These are phyloP conservation scores for Pseudogymnoascus sp. DNA, from an alignment of 2,329 filamentous ascomycete species.

Conservation along the genomic window DNA sequence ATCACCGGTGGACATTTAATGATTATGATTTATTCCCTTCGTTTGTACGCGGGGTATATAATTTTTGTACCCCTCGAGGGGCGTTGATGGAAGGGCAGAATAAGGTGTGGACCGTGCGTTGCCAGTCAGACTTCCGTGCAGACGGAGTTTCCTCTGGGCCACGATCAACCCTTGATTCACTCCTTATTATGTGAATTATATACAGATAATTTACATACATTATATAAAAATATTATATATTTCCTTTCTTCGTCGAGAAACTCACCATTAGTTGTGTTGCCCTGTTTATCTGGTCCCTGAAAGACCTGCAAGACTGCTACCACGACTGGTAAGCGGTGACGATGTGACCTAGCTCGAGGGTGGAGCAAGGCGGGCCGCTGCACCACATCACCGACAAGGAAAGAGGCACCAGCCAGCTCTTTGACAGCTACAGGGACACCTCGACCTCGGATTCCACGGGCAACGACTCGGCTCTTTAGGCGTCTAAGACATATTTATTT, in stretches of 20 bases:
- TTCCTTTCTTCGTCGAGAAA: not conserved
- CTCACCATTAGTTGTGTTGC: not conserved
- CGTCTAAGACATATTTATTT: not conserved
- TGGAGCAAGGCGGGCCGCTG: slow-evolving; percentile 2
- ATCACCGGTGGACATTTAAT: not conserved
- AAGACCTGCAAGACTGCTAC: not conserved
- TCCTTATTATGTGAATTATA: not conserved
- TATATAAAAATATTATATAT: not conserved
- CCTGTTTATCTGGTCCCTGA: not conserved
- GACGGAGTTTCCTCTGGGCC: not conserved
- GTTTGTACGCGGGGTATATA: not conserved
- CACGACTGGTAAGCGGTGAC: not conserved
- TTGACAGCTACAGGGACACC: slow-evolving; percentile 6
- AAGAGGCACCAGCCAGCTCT: slow-evolving; percentile 6
- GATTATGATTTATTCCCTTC: not conserved
- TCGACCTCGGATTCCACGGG: slow-evolving; percentile 1
- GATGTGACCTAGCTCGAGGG: not conserved
- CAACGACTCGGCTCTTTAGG: not conserved
- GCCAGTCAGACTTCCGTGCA: not conserved
- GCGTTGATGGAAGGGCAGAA: not conserved
- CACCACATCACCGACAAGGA: slow-evolving; percentile 7
- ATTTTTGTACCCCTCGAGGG: not conserved
- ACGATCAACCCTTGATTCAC: not conserved
- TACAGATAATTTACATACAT: not conserved
- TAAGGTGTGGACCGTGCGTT: slow-evolving; percentile 8